Conservation (phyloP, 805 yeast genomes). For the Yarrowia divulgata region DNA sequence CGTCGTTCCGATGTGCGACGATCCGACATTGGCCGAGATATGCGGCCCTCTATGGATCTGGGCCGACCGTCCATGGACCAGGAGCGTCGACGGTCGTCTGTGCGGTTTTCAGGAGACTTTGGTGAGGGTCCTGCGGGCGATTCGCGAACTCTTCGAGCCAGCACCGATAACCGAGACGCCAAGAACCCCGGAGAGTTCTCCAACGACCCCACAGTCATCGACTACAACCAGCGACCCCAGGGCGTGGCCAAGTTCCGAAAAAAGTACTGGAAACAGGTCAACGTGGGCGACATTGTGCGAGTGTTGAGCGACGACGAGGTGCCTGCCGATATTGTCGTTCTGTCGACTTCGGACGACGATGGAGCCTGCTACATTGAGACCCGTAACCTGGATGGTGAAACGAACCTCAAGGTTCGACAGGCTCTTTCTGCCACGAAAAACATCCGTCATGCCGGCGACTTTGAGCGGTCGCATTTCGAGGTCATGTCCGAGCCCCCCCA, state of each 20-base stretch:
- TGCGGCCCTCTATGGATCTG: conserved; percentile 5
- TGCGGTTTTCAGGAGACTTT: conserved; percentile 20
- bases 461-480: conserved; percentile 63
- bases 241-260: conserved; percentile 57
- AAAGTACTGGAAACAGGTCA: conserved; percentile 74
- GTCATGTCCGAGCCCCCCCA: conserved; percentile 76
- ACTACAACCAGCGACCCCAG: conserved; percentile 46
- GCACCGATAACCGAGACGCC: conserved; percentile 6
- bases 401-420: conserved; percentile 70
- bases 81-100: conserved; percentile 11
- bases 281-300: conserved; percentile 77
- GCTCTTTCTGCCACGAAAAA: conserved; percentile 66
- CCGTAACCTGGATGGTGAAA: conserved; percentile 77
- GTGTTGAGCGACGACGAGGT: conserved; percentile 75
- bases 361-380: conserved; percentile 75
- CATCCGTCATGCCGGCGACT: conserved; percentile 64
- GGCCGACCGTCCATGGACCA: conserved; percentile 13
- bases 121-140: conserved; percentile 20
- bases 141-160: conserved; percentile 17
- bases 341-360: conserved; percentile 75
- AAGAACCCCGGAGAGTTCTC: conserved; percentile 6
- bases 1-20: conserved; percentile 21
- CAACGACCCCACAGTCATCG: conserved; percentile 44
- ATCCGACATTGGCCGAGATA: neutral
- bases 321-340: conserved; percentile 76